Base-by-base conservation (phyloP, 2,329 filamentous ascomycete species). In the Claviceps capensis region DNA sequence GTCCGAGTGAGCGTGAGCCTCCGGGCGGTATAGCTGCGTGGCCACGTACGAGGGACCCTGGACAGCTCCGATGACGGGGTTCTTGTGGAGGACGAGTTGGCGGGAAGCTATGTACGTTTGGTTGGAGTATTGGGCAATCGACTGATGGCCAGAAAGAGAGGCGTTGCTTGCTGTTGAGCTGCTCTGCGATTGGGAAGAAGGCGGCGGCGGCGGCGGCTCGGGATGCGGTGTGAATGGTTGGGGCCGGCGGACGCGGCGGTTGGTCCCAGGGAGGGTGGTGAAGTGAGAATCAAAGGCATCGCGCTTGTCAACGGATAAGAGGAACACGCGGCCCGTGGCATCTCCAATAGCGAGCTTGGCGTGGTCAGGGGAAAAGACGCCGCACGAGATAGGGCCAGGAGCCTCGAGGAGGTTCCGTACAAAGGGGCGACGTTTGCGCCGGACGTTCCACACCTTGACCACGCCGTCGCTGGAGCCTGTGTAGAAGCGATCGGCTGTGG, bases 381-480 rank as follows among this genome's bases (percentile, higher is more conserved):
- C 81, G 53, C 69, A 74, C 0, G 77, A 77, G 17, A 84, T 75
- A 0, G 79, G 76, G 0, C 73, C 79, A 0, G 76, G 69, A 1
- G 75, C 73, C 53, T 76, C 70, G 1, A 83, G 65, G 0, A 83
- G 64, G 49, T 75, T 69, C 22, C 75, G 72, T 5, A 83, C 68
- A 45, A 77, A 70, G 0, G 70, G 75, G 50, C 67, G 61, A 30
- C 56, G 64, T 49, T 48, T 59, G 45, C 69, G 68, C 9, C 76
- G 73, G 8, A 83, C 65, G 55, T 83, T 78, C 81, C 81, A 84
- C 2, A 79, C 77, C 54, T 79, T 82, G 16, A 84, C 70, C 0
- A 76, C 69, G 1, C 81, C 81, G 54, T 84, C 81, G 1, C 80
- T 82, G 0, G 77, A 78, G 1, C 80, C 81, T 0, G 79, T 83